Conservation (phyloP, 2,329 filamentous ascomycete species). For the Orbilia javanica region DNA sequence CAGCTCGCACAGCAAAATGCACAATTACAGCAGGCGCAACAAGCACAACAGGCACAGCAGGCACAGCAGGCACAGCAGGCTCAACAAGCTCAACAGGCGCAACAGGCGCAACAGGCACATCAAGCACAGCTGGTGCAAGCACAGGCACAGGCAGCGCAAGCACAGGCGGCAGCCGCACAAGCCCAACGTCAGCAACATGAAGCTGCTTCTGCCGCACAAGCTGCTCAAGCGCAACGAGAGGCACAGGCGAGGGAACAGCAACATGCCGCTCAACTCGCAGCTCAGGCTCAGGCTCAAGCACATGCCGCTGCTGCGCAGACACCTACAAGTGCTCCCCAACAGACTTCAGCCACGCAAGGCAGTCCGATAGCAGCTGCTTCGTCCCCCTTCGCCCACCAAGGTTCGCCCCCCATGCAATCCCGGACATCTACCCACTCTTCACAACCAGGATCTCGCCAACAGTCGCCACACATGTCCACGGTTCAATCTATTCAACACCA, state of each 20-base stretch:
- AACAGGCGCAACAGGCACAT: constrained; percentile 53
- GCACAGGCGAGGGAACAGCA: constrained; percentile 49
- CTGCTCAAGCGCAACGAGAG: constrained; percentile 43
- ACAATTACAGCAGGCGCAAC: too few species aligned
- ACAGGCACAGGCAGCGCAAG: constrained; percentile 31
- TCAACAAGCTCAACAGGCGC: constrained; percentile 44
- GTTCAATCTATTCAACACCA: constrained; percentile 53
- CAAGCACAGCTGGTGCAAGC: constrained; percentile 49
- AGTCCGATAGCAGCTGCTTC: constrained; percentile 55
- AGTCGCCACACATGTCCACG: constrained; percentile 55
- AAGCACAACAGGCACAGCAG: too few species aligned
- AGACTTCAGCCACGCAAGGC: constrained; percentile 53
- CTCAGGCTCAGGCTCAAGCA: constrained; percentile 32
- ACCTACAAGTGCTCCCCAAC: constrained; percentile 52
- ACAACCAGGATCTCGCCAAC: constrained; percentile 56
- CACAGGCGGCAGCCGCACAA: constrained; percentile 17
- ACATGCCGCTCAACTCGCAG: constrained; percentile 37
- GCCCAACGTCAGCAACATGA: constrained; percentile 27
- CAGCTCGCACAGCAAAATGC: constrained; percentile 67
- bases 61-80: constrained; percentile 19
- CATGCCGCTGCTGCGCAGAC: constrained; percentile 32
- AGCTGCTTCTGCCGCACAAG: constrained; percentile 35
- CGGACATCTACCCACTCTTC: constrained; percentile 55
- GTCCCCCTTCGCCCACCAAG: constrained; percentile 47
- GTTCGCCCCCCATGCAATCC: constrained; percentile 42